Evolutionary conservation across 495 filamentous ascomycete genomes (phyloP).

Genomic region (Cudoniella acicularis): DNA sequence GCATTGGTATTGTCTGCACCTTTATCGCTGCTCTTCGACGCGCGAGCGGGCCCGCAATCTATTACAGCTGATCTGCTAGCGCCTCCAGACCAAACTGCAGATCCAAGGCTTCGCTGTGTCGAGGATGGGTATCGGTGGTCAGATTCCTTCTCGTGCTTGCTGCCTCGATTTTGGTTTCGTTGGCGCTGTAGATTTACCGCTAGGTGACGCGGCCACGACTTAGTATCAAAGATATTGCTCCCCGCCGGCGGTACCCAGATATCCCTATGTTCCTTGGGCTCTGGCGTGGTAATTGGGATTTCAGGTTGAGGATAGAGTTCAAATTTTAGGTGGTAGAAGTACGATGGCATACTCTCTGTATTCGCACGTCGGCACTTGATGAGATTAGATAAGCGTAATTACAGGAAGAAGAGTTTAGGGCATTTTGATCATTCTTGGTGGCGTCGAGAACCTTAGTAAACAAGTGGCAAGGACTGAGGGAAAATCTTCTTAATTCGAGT

Average conservation of each 20-base stretch:
- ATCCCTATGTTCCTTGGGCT: slow-evolving; percentile 2
- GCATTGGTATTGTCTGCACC: neutral
- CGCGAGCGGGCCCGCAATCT: slow-evolving; percentile 20
- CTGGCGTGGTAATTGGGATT: neutral
- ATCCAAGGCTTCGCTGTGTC: no score
- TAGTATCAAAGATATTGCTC: slow-evolving; percentile 43
- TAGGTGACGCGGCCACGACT: slow-evolving; percentile 37
- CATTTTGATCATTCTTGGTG: no score
- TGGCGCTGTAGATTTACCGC: neutral
- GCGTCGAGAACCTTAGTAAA: no score
- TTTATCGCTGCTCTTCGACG: neutral
- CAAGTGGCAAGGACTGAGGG: no score
- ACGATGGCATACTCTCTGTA: slow-evolving; percentile 33
- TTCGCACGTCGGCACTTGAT: slow-evolving; percentile 29
- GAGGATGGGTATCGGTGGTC: no score
- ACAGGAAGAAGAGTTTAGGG: no score
- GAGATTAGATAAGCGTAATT: no score
- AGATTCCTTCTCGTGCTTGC: neutral
- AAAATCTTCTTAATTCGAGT: no score
- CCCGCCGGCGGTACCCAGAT: slow-evolving; percentile 37
- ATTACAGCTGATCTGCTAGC: slow-evolving; percentile 12
- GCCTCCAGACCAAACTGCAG: neutral
- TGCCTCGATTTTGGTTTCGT: neutral
- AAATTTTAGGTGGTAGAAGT: slow-evolving; percentile 87
- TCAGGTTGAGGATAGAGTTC: slow-evolving; percentile 66